Conservation (phyloP, 1,284 basidiomycete genomes). For the Wallemia hederae region DNA sequence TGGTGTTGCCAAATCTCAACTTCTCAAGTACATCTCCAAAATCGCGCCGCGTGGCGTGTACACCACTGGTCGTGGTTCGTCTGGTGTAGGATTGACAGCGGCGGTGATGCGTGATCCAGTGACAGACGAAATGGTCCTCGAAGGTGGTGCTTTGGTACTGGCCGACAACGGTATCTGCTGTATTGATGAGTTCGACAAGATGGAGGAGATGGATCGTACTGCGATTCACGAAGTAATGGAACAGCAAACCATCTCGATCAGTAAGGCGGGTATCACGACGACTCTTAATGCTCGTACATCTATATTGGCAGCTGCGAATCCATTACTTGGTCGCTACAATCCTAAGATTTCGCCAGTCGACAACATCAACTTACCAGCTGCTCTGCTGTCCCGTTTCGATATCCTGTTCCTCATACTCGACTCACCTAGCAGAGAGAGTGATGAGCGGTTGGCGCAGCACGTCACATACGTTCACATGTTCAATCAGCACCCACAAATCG, state of each 20-base stretch:
- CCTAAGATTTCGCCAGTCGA: slow-evolving; percentile 89
- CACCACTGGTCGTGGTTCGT: slow-evolving; percentile 91
- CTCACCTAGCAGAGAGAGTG: slow-evolving; percentile 74
- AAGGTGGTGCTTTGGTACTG: slow-evolving; percentile 91
- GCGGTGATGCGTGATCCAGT: slow-evolving; percentile 98
- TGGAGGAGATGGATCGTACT: slow-evolving; percentile 92
- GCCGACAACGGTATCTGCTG: slow-evolving; percentile 99
- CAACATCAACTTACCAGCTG: slow-evolving; percentile 96
- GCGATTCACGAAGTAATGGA: slow-evolving; percentile 99
- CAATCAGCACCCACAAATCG: slow-evolving; percentile 52
- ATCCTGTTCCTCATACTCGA: slow-evolving; percentile 90
- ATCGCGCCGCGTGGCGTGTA: slow-evolving; percentile 93
- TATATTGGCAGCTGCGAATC: slow-evolving; percentile 91
- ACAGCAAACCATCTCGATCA: slow-evolving; percentile 97
- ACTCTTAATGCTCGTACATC: slow-evolving; percentile 96
- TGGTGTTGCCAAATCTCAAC: slow-evolving; percentile 94
- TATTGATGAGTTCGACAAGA: slow-evolving; percentile 99
- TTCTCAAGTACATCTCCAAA: slow-evolving; percentile 95
- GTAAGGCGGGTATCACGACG: slow-evolving; percentile 95
- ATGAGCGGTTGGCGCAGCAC: slow-evolving; percentile 84
- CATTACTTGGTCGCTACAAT: slow-evolving; percentile 92
- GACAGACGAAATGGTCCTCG: slow-evolving; percentile 97
- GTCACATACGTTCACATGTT: slow-evolving; percentile 97
- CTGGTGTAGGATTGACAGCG: slow-evolving; percentile 90
- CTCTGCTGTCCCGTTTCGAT: slow-evolving; percentile 83